phyloP scores from a whole-genome alignment of 306 rosid species.

The Elaeagnus macrophylla region DNA sequence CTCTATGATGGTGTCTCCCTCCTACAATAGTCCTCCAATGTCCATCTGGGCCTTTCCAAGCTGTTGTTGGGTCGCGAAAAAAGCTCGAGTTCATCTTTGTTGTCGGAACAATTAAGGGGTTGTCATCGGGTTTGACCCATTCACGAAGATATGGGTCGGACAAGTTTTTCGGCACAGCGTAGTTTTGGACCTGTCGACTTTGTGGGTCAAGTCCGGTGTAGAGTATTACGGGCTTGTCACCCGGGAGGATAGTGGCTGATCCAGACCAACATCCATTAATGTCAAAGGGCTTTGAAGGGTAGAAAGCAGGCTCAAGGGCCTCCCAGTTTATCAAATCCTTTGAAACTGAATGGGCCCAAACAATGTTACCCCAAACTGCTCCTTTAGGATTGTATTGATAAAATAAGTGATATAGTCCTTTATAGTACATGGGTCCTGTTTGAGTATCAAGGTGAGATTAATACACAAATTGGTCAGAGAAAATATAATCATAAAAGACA shows the following conservation, averaged over 20 bases:
- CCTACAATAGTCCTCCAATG: slow-evolving; percentile 69
- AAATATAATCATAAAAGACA: background rate
- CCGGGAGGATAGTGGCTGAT: slow-evolving; percentile 60
- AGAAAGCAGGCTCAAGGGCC: slow-evolving; percentile 43
- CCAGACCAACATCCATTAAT: slow-evolving; percentile 88
- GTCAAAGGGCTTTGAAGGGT: slow-evolving; percentile 67
- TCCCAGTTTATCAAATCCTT: slow-evolving; percentile 68
- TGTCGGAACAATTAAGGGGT: slow-evolving; percentile 37
- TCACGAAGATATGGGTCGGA: slow-evolving; percentile 53
- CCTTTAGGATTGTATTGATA: slow-evolving; percentile 86
- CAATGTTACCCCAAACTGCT: slow-evolving; percentile 89
- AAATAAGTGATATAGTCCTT: slow-evolving; percentile 69
- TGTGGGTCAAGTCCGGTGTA: slow-evolving; percentile 58
- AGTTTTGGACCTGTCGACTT: slow-evolving; percentile 51
- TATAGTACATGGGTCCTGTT: slow-evolving; percentile 69
- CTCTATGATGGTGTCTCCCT: slow-evolving; percentile 30
- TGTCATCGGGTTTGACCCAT: slow-evolving; percentile 59
- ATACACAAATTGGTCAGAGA: background rate
- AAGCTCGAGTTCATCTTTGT: slow-evolving; percentile 26
- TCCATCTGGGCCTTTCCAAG: slow-evolving; percentile 44
- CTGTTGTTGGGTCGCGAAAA: slow-evolving; percentile 78
- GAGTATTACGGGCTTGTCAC: slow-evolving; percentile 53
- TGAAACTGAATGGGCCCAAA: slow-evolving; percentile 88
- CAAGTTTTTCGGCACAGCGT: slow-evolving; percentile 42
- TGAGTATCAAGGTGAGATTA: background rate